A percentile compares a stretch with the other conserved stretches of the same genome.
phyloP scores from a whole-genome alignment of 1,284 basidiomycete genomes.

The Kalmanozyma brasiliensis region DNA sequence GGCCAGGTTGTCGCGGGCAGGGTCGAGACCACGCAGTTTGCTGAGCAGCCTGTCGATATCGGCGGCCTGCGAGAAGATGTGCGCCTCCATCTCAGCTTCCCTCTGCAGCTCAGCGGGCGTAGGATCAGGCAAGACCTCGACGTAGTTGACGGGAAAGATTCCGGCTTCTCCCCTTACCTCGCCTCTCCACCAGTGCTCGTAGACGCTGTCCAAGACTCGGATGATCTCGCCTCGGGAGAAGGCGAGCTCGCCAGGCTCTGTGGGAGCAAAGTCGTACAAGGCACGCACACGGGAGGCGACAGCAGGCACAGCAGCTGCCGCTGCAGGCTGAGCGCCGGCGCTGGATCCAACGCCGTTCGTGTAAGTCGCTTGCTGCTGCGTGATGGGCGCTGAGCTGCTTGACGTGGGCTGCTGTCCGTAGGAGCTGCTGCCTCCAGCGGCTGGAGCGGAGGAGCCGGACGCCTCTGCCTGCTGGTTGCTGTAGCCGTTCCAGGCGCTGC shows the following conservation, averaged over 20 bases:
- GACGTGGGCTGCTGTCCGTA: conserved; percentile 12
- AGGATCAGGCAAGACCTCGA: conserved; percentile 89
- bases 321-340: conserved; percentile 1
- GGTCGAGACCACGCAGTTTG: conserved; percentile 81
- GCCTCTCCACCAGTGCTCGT: conserved; percentile 98
- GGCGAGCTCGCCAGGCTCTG: conserved; percentile 88
- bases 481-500: conserved; percentile 23
- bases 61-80: conserved; percentile 83
- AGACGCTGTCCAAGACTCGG: conserved; percentile 92
- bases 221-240: conserved; percentile 95
- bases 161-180: conserved; percentile 91
- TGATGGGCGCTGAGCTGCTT: conserved; percentile 44
- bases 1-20: conserved; percentile 82
- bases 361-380: conserved; percentile 69
- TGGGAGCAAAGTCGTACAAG: conserved; percentile 87
- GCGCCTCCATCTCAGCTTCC: conserved; percentile 88
- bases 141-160: conserved; percentile 98
- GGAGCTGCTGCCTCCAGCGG: conserved; percentile 22
- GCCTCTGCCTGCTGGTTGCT: conserved; percentile 26
- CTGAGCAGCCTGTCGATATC: conserved; percentile 88
- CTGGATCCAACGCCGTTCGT: conserved; percentile 3
- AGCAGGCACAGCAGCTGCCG: conserved; percentile 18
- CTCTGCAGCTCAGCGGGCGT: conserved; percentile 80
- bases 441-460: conserved; percentile 31
- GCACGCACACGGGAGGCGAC: conserved; percentile 76